Evolutionary conservation across 225 moss, liverwort and hornwort genomes (phyloP).

Genomic region (Rhytidiadelphus loreus): DNA sequence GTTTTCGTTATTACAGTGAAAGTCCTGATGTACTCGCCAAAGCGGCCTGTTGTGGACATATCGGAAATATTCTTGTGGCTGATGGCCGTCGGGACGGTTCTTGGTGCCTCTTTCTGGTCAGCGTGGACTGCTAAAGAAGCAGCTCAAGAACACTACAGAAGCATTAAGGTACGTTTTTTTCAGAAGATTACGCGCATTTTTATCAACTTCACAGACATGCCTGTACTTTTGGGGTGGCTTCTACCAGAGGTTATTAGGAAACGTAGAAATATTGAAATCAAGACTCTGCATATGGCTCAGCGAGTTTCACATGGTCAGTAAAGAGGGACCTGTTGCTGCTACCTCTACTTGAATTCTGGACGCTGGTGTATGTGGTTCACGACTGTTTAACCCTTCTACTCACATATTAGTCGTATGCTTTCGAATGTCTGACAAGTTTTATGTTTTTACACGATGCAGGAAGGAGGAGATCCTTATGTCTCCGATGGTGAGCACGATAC

Average conservation of each 20-base stretch:
- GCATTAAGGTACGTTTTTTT: constrained; percentile 8
- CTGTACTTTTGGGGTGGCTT: background rate
- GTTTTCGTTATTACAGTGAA: constrained; percentile 13
- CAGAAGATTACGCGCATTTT: background rate
- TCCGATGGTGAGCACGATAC: constrained; percentile 49
- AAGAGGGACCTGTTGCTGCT: background rate
- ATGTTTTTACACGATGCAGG: constrained; percentile 26
- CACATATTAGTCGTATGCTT: background rate
- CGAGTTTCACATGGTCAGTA: background rate
- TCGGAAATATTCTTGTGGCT: constrained; percentile 53
- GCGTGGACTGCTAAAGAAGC: constrained; percentile 43
- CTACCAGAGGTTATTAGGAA: background rate
- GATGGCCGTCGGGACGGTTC: constrained; percentile 44
- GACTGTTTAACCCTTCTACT: background rate
- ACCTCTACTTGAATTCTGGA: background rate
- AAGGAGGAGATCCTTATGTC: constrained; percentile 52
- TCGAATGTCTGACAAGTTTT: background rate
- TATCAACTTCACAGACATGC: background rate
- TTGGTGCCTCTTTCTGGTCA: constrained; percentile 40
- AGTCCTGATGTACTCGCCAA: constrained; percentile 46
- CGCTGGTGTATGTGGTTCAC: background rate
- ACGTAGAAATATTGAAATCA: background rate
- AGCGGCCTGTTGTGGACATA: constrained; percentile 33
- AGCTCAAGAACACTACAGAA: constrained; percentile 31
- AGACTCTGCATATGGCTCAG: background rate